These are phyloP conservation scores for Teratosphaeria epicoccoides DNA, from an alignment of 2,329 filamentous ascomycete species.

Conservation along the genomic window DNA sequence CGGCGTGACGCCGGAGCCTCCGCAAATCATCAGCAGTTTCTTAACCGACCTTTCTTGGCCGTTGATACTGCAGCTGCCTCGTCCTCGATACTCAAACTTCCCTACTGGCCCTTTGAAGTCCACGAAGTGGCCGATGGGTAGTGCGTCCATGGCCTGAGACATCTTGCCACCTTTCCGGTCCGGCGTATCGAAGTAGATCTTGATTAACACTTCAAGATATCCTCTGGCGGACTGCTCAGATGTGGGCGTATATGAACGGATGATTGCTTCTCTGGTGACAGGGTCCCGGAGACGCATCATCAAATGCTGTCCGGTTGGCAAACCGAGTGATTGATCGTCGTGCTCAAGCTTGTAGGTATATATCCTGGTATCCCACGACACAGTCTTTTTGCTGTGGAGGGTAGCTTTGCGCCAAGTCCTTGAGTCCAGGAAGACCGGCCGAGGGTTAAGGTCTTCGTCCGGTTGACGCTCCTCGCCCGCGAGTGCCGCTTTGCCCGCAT, in stretches of 20 bases:
- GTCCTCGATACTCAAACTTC: conserved; percentile 68
- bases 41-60: conserved; percentile 47
- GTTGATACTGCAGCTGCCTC: conserved; percentile 53
- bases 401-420: conserved; percentile 64
- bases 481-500: conserved; percentile 46
- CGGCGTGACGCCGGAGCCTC: conserved; percentile 83
- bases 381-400: conserved; percentile 54
- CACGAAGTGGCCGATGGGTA: conserved; percentile 61
- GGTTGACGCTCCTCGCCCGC: conserved; percentile 31
- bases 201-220: conserved; percentile 64
- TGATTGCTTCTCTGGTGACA: conserved; percentile 58
- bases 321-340: conserved; percentile 56
- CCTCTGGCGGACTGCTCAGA: conserved; percentile 54
- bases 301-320: conserved; percentile 77
- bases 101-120: conserved; percentile 85
- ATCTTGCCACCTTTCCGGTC: conserved; percentile 60
- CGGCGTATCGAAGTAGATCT: conserved; percentile 60
- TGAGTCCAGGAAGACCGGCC: conserved; percentile 58
- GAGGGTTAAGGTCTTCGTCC: conserved; percentile 33
- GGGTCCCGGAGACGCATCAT: conserved; percentile 73
- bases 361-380: conserved; percentile 70
- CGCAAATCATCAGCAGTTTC: conserved; percentile 77
- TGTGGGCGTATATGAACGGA: conserved; percentile 79
- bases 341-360: conserved; percentile 74
- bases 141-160: conserved; percentile 65